Evolutionary conservation across 805 yeast species (phyloP).

Genomic region (Kodamaea lidongshanica): DNA sequence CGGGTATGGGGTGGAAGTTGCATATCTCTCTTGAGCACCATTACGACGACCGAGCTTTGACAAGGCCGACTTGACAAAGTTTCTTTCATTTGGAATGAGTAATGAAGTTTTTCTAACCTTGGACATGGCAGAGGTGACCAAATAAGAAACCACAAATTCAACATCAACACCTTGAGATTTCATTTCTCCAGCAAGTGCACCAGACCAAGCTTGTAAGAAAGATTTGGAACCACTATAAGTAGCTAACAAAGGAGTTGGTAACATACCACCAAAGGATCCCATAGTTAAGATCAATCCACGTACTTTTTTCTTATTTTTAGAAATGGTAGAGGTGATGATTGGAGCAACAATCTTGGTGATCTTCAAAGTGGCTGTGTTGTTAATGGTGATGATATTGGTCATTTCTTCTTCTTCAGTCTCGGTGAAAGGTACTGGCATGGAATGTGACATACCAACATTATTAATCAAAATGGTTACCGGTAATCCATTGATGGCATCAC

Average conservation of each 20-base stretch:
- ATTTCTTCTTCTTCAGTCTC: constrained; percentile 75
- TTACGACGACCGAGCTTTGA: constrained; percentile 70
- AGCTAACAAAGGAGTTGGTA: constrained; percentile 89
- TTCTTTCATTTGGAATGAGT: constrained; percentile 74
- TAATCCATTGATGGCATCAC: constrained; percentile 40
- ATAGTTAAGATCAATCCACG: constrained; percentile 81
- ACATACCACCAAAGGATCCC: constrained; percentile 95
- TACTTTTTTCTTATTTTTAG: constrained; percentile 29
- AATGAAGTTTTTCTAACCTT: constrained; percentile 74
- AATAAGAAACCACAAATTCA: constrained; percentile 75
- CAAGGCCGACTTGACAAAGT: constrained; percentile 71
- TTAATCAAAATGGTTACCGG: constrained; percentile 75
- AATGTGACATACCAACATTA: constrained; percentile 92
- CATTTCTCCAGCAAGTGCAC: constrained; percentile 83
- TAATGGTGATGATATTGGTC: constrained; percentile 74
- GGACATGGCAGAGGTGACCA: constrained; percentile 94
- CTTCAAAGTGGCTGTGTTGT: constrained; percentile 75
- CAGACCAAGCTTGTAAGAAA: constrained; percentile 89
- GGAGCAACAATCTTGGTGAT: constrained; percentile 81
- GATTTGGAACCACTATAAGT: constrained; percentile 96
- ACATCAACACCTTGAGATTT: constrained; percentile 68
- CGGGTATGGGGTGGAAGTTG: constrained; percentile 88
- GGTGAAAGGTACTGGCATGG: constrained; percentile 87
- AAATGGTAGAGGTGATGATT: constrained; percentile 50
- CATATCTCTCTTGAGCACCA: constrained; percentile 90